Percentiles rank a stretch among this genome's conserved stretches.
phyloP scores from a whole-genome alignment of 495 filamentous ascomycete species.

The Aspergillus indologenus region DNA sequence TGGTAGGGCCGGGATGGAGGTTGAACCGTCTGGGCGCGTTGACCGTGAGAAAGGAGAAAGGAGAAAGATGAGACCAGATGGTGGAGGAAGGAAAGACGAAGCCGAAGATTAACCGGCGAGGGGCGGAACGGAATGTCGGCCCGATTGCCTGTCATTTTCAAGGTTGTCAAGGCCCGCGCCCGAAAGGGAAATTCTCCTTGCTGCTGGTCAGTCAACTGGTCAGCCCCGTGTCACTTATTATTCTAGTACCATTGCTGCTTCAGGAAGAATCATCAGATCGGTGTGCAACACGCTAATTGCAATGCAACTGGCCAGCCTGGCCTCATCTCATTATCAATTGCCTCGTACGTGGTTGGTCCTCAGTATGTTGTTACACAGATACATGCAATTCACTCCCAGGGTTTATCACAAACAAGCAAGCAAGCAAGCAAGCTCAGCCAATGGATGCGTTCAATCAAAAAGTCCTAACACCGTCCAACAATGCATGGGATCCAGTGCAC shows the following conservation, averaged over 20 bases:
- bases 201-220: too few species aligned
- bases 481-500: constrained; percentile 7
- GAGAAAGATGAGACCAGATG: neutral
- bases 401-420: too few species aligned
- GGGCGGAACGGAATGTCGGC: neutral
- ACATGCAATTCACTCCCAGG: neutral
- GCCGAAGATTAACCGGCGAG: constrained; percentile 27
- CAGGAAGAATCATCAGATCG: too few species aligned
- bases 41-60: too few species aligned
- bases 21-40: too few species aligned
- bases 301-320: neutral
- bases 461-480: constrained; percentile 8
- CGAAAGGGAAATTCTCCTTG: neutral
- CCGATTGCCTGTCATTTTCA: neutral
- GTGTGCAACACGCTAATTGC: neutral
- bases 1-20: neutral
- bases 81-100: neutral
- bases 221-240: too few species aligned
- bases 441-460: neutral
- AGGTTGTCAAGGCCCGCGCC: too few species aligned
- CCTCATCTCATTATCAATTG: neutral
- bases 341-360: too few species aligned
- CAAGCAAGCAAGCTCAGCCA: neutral
- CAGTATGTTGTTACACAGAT: neutral
- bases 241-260: too few species aligned